These are phyloP conservation scores for Aechmea fasciata DNA, from an alignment of 176 grass and related monocot genomes.

Conservation along the genomic window DNA sequence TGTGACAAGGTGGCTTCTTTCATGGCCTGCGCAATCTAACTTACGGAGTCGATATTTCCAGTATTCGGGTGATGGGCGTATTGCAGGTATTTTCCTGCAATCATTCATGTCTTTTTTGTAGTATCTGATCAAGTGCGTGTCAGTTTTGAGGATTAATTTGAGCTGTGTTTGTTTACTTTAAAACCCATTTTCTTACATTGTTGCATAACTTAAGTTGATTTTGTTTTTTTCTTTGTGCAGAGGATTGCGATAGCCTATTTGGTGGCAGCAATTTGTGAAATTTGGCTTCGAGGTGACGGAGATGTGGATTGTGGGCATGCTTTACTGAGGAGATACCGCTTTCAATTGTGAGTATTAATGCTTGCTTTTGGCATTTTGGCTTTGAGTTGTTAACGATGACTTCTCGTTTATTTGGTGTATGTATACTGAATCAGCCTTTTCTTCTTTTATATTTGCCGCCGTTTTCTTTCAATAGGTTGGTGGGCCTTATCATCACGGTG, in stretches of 20 bases:
- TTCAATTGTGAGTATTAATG: slow-evolving; percentile 48
- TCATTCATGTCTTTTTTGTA: background rate
- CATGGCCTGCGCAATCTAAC: slow-evolving; percentile 40
- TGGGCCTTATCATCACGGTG: slow-evolving; percentile 45
- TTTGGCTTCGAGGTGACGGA: slow-evolving; percentile 39
- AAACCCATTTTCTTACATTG: background rate
- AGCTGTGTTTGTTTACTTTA: background rate
- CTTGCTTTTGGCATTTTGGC: background rate
- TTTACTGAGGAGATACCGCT: slow-evolving; percentile 42
- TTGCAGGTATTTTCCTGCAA: slow-evolving; percentile 40
- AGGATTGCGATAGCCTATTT: slow-evolving; percentile 72
- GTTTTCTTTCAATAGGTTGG: slow-evolving; percentile 25
- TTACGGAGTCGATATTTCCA: slow-evolving; percentile 50
- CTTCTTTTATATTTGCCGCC: too few species aligned
- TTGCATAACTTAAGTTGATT: background rate
- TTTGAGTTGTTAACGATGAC: background rate
- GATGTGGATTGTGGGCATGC: slow-evolving; percentile 22
- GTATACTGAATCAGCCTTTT: background rate
- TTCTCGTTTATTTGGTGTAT: background rate
- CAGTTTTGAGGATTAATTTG: background rate
- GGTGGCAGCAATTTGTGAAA: slow-evolving; percentile 54
- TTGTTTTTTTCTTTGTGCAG: slow-evolving; percentile 17
- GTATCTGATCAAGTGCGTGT: background rate
- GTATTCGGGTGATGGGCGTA: slow-evolving; percentile 60
- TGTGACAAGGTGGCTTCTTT: slow-evolving; percentile 59